phyloP scores from a whole-genome alignment of 192 early-diverging fungal genomes.

The Backusella westeae region DNA sequence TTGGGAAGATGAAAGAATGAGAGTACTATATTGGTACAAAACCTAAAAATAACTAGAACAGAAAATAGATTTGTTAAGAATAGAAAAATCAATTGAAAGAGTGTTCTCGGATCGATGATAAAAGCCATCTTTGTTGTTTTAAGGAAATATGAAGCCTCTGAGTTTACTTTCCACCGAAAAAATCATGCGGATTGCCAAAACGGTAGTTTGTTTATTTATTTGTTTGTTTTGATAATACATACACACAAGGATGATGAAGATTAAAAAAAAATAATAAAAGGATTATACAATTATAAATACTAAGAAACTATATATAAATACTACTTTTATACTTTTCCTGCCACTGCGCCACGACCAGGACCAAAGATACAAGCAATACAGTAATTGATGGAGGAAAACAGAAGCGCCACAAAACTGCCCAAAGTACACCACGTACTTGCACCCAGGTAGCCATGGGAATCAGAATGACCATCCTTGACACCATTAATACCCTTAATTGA shows the following conservation, averaged over 20 bases:
- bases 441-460: conserved; percentile 1
- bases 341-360: not conserved
- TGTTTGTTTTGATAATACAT: conserved; percentile 2
- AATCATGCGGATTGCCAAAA: conserved; percentile 2
- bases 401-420: conserved; percentile 15
- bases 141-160: not conserved
- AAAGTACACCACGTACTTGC: conserved; percentile 25
- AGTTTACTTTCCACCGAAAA: not conserved
- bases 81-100: too few species aligned
- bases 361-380: conserved; percentile 25
- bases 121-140: not conserved
- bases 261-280: not conserved
- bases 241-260: not conserved
- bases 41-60: too few species aligned
- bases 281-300: not conserved
- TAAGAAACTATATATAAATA: not conserved
- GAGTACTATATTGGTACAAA: too few species aligned
- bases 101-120: not conserved
- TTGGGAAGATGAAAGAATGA: too few species aligned
- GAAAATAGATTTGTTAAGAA: too few species aligned
- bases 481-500: conserved; percentile 10
- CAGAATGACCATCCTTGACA: not conserved
- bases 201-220: not conserved
- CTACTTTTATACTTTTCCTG: not conserved
- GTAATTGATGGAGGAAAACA: conserved; percentile 25